Evolutionary conservation across 2,329 filamentous ascomycete species (phyloP), one percentile per base, ranked within the genome.

Genomic region (Colletotrichum musicola): DNA sequence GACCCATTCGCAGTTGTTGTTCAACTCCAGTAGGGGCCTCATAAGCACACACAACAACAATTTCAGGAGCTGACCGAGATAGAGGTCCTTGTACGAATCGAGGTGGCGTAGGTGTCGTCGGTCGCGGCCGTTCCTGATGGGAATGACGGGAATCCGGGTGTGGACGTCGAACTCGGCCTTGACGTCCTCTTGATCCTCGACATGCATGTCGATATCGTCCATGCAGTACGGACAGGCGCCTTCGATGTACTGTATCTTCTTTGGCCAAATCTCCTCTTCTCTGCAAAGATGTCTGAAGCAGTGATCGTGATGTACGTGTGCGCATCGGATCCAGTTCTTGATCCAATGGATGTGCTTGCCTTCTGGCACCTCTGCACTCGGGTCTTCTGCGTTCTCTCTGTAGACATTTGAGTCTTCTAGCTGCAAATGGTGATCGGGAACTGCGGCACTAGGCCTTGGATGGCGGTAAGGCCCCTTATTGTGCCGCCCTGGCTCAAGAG

Each of bases 361-460:
- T 14, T 42, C 4, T n/a, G 40, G 40, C 40, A 42, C 40, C 10
- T 42, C 14, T 42, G 54, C 54, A 1, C 4, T 6, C 3, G 65
- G 65, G 7, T 57, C 62, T 14, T 68, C 44, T 25, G 25, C n/a
- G 14, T 50, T 68, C 30, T 68, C 65, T 18, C 65, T 54, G 54
- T 18, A 64, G 7, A 68, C 10, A n/a, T 60, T 65, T 0, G 49
- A 18, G 6, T 42, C 42, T 64, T 68, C 53, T 14, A 3, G 10
- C 12, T 54, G n/a, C 22, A 68, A 18, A n/a, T 40, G 12, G 5
- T 68, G 64, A 6, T 42, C 4, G 13, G 40, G 40, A 14, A 42
- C 14, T 6, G 40, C 40, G 40, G 40, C 2, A 14, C 6, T 42
- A 5, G 40, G 65, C 9, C 16, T 16, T 25, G 61, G 65, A 27